Evolutionary conservation across 805 yeast genomes (phyloP).

Genomic region (Candida nemodendra): DNA sequence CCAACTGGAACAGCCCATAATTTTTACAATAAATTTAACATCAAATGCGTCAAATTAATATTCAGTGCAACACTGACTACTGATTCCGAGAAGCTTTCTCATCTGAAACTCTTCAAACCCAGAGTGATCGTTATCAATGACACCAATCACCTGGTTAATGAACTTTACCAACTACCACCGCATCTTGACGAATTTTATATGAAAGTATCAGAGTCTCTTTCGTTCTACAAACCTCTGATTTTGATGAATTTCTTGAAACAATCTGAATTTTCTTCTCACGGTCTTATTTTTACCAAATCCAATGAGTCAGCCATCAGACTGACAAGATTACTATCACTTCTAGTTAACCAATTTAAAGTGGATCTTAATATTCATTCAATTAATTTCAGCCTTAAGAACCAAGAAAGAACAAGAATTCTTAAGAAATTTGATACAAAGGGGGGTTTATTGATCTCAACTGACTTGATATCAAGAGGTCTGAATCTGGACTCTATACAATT

Average conservation of each 20-base stretch:
- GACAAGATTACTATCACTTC: conserved; percentile 52
- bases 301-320: conserved; percentile 88
- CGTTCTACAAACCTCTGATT: conserved; percentile 67
- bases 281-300: conserved; percentile 66
- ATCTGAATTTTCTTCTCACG: conserved; percentile 35
- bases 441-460: conserved; percentile 70
- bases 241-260: conserved; percentile 54
- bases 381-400: conserved; percentile 56
- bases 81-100: conserved; percentile 82
- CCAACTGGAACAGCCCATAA: conserved; percentile 14
- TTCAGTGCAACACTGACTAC: conserved; percentile 94
- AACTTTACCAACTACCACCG: conserved; percentile 61
- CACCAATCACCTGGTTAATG: conserved; percentile 43
- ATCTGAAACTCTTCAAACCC: conserved; percentile 69
- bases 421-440: conserved; percentile 53
- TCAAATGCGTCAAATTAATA: conserved; percentile 58
- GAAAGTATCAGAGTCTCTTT: conserved; percentile 30
- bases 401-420: conserved; percentile 55
- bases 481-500: conserved; percentile 68
- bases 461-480: conserved; percentile 93
- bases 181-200: conserved; percentile 38
- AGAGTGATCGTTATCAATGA: conserved; percentile 68
- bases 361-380: conserved; percentile 42
- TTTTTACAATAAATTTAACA: conserved; percentile 35
- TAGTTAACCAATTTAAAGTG: conserved; percentile 32